Evolutionary conservation across 1,284 basidiomycete species (phyloP), one percentile per base, ranked within the genome.

Genomic region (Ustilago esculenta): DNA sequence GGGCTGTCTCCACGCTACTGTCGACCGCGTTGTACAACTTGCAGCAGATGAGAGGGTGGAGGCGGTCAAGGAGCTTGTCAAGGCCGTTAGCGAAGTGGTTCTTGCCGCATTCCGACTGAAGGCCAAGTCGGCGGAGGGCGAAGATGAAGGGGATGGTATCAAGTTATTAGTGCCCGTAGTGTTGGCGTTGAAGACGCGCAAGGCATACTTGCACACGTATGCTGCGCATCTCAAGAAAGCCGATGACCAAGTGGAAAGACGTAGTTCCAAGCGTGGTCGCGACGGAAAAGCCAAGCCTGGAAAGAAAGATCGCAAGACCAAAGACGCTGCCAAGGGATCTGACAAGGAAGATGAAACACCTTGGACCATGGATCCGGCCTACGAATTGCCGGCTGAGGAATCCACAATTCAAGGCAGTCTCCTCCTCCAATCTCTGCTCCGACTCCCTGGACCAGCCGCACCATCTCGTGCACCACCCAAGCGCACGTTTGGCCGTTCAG

Each of bases 351-450:
- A 48, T 3, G 55, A 40, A 5, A 24, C 29, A 20, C 24, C 37
- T n/a, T 54, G 55, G 53, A 59, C 42, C 12, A 67, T 54, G 68
- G 72, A 51, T 39, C 42, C 21, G 21, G 27, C 30, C 8, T 61
- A 43, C 43, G 61, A 47, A 42, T 36, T 65, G 0, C 49, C 60
- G 0, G 0, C 47, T 1, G 17, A 17, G 2, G 56, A 63, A 44
- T 41, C 50, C 6, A 75, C 67, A 0, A 53, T 73, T 17, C 77
- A 79, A 36, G 76, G 79, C 9, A 79, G 76, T 40, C 35, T 81
- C 11, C 49, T 81, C 0, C 63, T 80, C 8, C 80, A 81, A 42
- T 48, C 70, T 6, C 48, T 81, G 0, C 43, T 65, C 1, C 60
- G 58, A 9, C 58, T 81, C 12, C 57, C 59, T 2, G 36, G 60